Base-by-base conservation (phyloP, 176 grass and related monocot genomes). In the Triticum monococcum region DNA sequence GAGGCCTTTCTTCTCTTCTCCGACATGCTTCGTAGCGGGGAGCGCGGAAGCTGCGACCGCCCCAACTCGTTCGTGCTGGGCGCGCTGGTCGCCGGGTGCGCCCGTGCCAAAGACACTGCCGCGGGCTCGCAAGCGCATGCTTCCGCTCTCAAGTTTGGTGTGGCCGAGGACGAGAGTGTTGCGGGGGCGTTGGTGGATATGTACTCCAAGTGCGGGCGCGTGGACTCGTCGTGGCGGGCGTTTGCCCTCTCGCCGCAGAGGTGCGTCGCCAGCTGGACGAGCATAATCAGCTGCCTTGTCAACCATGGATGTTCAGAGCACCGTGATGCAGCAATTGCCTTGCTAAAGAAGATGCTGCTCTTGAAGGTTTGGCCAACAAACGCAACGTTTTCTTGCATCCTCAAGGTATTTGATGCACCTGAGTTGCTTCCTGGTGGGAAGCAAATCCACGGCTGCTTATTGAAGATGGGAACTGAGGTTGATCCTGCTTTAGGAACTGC, bases 381-480 rank as follows among this genome's bases (percentile, higher is more conserved):
- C 7, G 85, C 22, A 20, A 95, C 91, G 6, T 89, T 91, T 85
- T 90, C 86, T 52, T 87, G 91, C 87, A 66, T 95, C 59, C 77
- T 95, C 22, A 95, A 91, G 80, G 68, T 87, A 65, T 91, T 95
- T 40, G 74, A 86, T 68, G 72, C 28, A 24, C 81, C 89, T 5
- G 81, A 71, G 25, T 82, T 73, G 83, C 86, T 91, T 22, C 33
- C 31, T 13, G 70, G 52, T 46, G 93, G 88, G 14, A 92, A 91
- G 67, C 91, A 95, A 60, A 75, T 91, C 30, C 93, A 95, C 79
- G 83, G 89, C 8, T 95, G 86, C 83, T 82, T 95, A 54, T 50
- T 91, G 84, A 95, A 95, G 84, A 88, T 92, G 65, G 90, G 90
- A 5, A 82, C 89, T 31, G 86, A 95, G 45, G 23, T 95, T 17